These are phyloP conservation scores for Escovopsis weberi DNA, from an alignment of 2,329 filamentous ascomycete species.

Conservation along the genomic window DNA sequence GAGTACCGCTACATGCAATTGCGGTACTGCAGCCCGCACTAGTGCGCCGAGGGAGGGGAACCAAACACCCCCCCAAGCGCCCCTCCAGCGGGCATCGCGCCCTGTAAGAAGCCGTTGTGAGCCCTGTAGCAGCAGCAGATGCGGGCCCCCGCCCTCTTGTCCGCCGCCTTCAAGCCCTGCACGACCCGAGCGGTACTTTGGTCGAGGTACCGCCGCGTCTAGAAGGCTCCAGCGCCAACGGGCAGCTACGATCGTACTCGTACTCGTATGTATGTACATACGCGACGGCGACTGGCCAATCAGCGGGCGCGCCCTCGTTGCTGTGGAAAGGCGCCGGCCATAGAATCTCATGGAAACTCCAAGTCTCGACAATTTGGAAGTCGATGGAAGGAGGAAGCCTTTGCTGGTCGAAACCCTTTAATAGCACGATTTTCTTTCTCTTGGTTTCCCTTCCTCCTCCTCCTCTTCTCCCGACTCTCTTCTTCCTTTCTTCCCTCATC, in stretches of 20 bases:
- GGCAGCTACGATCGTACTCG: conserved; percentile 1
- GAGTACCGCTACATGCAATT: too few relatives aligned
- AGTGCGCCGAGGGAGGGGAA: too few relatives aligned
- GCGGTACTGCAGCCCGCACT: too few relatives aligned
- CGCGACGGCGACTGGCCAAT: conserved; percentile 11
- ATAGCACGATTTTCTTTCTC: conserved; percentile 15
- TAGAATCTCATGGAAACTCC: conserved; percentile 33
- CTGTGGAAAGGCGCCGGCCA: conserved; percentile 17
- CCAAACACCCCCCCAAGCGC: too few relatives aligned
- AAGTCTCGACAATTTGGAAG: conserved; percentile 1
- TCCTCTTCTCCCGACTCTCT: conserved; percentile 5
- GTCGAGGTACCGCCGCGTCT: conserved; percentile 3
- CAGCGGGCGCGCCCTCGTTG: conserved; percentile 10
- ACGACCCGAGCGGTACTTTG: too few relatives aligned
- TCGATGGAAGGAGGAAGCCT: conserved; percentile 10
- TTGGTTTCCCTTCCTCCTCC: conserved; percentile 12
- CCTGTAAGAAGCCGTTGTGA: too few relatives aligned
- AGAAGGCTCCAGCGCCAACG: conserved; percentile 16
- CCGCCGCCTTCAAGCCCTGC: too few relatives aligned
- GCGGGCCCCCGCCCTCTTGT: too few relatives aligned
- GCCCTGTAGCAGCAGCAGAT: too few relatives aligned
- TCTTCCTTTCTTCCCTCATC: conserved; percentile 6
- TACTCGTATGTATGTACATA: too few relatives aligned
- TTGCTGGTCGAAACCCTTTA: conserved; percentile 18
- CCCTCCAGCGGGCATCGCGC: too few relatives aligned